Percentiles rank a stretch among this genome's conserved stretches.
phyloP scores from a whole-genome alignment of 192 early-diverging fungal species.

The Backusella psychrophila region DNA sequence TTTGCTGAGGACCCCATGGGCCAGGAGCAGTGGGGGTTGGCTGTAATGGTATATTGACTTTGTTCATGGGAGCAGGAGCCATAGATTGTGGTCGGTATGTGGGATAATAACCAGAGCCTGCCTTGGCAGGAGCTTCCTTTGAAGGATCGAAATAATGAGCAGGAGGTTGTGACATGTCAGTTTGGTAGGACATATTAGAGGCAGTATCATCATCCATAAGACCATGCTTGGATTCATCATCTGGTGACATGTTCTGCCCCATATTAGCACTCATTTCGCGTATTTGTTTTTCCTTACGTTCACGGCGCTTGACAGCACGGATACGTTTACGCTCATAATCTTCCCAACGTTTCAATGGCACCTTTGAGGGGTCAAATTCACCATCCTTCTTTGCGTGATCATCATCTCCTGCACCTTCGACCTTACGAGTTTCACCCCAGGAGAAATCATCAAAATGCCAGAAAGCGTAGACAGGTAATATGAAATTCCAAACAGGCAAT shows the following conservation, averaged over 20 bases:
- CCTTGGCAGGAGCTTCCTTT: conserved; percentile 34
- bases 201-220: conserved; percentile 18
- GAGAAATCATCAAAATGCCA: conserved; percentile 96
- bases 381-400: conserved; percentile 77
- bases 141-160: conserved; percentile 39
- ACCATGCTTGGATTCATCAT: conserved; percentile 10
- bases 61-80: conserved; percentile 1
- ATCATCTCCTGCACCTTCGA: conserved; percentile 68
- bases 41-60: conserved; percentile 19
- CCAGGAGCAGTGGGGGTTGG: conserved; percentile 21
- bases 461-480: conserved; percentile 91
- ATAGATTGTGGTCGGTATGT: conserved; percentile 28
- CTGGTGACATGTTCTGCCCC: conserved; percentile 6
- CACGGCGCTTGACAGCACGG: conserved; percentile 65
- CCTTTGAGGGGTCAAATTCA: conserved; percentile 71
- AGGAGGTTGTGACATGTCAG: neutral
- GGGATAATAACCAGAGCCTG: conserved; percentile 32
- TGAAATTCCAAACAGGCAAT: conserved; percentile 93
- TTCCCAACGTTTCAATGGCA: conserved; percentile 83
- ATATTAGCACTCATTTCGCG: conserved; percentile 14
- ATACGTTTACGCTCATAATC: conserved; percentile 81
- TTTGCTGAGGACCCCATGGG: conserved; percentile 22
- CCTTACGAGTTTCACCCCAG: conserved; percentile 84
- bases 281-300: conserved; percentile 48
- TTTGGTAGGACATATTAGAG: conserved; percentile 19